Evolutionary conservation across 768 basidiomycete genomes (phyloP).

Genomic region (Lactarius akahatsu): DNA sequence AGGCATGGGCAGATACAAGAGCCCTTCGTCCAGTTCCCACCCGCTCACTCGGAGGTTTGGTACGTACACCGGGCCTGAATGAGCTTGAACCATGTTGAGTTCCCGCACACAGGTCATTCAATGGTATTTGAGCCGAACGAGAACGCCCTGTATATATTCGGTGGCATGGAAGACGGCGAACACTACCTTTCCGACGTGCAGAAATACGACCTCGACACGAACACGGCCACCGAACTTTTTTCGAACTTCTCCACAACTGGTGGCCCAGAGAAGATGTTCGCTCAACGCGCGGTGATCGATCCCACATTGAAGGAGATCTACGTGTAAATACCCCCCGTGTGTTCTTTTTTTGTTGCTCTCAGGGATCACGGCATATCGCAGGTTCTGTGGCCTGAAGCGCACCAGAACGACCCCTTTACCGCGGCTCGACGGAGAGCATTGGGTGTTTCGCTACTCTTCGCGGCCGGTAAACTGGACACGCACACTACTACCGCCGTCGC

Average conservation of each 20-base stretch:
- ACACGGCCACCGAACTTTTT: conserved; percentile 59
- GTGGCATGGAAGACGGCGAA: conserved; percentile 62
- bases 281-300: conserved; percentile 72
- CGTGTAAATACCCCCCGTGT: conserved; percentile 47
- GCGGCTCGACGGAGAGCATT: conserved; percentile 52
- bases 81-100: background rate
- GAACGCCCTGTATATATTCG: conserved; percentile 67
- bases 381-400: conserved; percentile 62
- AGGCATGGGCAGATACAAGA: conserved; percentile 27
- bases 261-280: conserved; percentile 71
- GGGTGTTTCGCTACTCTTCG: conserved; percentile 64
- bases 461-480: conserved; percentile 62
- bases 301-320: conserved; percentile 63
- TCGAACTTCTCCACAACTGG: conserved; percentile 59
- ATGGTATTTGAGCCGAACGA: conserved; percentile 71
- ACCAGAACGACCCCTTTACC: conserved; percentile 42
- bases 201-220: conserved; percentile 59
- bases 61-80: conserved; percentile 32
- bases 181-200: conserved; percentile 76
- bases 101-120: conserved; percentile 56
- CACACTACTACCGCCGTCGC: conserved; percentile 1
- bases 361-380: conserved; percentile 31
- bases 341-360: conserved; percentile 3
- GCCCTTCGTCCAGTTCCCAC: conserved; percentile 36
- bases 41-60: conserved; percentile 63